Evolutionary conservation across 106 monocot genomes (phyloP).

Genomic region (Posidonia australis): DNA sequence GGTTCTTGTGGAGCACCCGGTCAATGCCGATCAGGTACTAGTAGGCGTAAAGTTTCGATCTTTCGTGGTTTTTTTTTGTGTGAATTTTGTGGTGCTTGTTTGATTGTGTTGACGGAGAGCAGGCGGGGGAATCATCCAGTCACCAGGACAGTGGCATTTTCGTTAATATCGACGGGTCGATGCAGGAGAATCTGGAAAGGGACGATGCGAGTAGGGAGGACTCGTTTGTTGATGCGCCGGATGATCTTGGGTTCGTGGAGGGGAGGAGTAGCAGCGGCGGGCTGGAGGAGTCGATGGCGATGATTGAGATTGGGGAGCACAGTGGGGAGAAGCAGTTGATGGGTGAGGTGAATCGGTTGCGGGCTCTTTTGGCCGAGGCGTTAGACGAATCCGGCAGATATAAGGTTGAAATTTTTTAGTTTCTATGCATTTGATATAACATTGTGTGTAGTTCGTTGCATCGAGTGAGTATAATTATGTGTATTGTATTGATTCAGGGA

Average conservation of each 20-base stretch:
- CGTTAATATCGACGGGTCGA: constrained; percentile 71
- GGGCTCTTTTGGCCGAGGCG: constrained; percentile 22
- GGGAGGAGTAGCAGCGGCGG: constrained; percentile 12
- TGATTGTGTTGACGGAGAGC: constrained; percentile 11
- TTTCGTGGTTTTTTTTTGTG: not conserved
- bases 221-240: constrained; percentile 74
- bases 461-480: not conserved
- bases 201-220: constrained; percentile 59
- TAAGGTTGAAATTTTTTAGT: constrained; percentile 29
- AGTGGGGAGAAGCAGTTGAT: constrained; percentile 9
- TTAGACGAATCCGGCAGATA: constrained; percentile 50
- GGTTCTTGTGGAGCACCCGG: constrained; percentile 84
- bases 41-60: not conserved
- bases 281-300: constrained; percentile 54
- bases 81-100: not conserved
- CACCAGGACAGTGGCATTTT: constrained; percentile 56
- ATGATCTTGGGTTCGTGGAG: constrained; percentile 29
- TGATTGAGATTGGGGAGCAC: constrained; percentile 53
- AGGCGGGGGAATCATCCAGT: constrained; percentile 18
- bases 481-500: constrained; percentile 38
- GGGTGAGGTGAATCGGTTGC: constrained; percentile 19
- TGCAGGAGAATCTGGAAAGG: constrained; percentile 39
- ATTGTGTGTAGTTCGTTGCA: no score
- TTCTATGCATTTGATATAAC: no score
- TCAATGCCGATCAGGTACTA: constrained; percentile 31